These are phyloP conservation scores for Puccinia coronata DNA, from an alignment of 1,284 basidiomycete genomes.

Conservation along the genomic window DNA sequence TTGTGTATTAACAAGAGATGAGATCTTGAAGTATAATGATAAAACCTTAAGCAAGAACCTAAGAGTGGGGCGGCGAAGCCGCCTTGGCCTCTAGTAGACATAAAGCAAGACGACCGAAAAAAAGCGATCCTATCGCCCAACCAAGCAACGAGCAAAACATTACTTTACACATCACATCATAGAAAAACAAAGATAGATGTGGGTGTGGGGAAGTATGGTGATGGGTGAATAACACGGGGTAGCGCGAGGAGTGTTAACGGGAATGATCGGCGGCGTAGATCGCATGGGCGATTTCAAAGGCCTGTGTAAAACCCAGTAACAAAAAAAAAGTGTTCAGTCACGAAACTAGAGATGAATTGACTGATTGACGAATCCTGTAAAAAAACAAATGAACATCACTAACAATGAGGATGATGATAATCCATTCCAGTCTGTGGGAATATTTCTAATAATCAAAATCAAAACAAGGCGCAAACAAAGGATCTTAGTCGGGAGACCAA, in stretches of 20 bases:
- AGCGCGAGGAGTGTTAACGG: neutral
- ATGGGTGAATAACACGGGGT: too few relatives aligned
- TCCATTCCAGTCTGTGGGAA: slow-evolving; percentile 46
- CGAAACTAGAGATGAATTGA: neutral
- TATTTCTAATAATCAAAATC: slow-evolving; percentile 29
- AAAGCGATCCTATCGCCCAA: too few relatives aligned
- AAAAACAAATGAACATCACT: neutral
- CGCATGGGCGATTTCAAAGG: slow-evolving; percentile 41
- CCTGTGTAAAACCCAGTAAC: neutral
- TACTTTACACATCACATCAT: too few relatives aligned
- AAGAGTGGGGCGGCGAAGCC: too few relatives aligned
- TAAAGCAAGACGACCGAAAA: too few relatives aligned
- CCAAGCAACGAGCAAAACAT: too few relatives aligned
- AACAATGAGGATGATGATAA: slow-evolving; percentile 46
- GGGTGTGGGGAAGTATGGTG: too few relatives aligned
- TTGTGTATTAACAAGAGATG: too few relatives aligned
- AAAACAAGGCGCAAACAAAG: neutral
- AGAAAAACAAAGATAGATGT: too few relatives aligned
- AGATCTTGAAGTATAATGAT: too few relatives aligned
- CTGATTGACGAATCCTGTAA: neutral
- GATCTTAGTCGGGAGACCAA: neutral
- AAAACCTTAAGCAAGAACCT: too few relatives aligned
- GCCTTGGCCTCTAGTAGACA: too few relatives aligned
- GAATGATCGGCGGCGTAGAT: slow-evolving; percentile 34
- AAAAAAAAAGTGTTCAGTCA: neutral